Base-by-base conservation (phyloP, 331 rosid species). In the Quercus tomentella region DNA sequence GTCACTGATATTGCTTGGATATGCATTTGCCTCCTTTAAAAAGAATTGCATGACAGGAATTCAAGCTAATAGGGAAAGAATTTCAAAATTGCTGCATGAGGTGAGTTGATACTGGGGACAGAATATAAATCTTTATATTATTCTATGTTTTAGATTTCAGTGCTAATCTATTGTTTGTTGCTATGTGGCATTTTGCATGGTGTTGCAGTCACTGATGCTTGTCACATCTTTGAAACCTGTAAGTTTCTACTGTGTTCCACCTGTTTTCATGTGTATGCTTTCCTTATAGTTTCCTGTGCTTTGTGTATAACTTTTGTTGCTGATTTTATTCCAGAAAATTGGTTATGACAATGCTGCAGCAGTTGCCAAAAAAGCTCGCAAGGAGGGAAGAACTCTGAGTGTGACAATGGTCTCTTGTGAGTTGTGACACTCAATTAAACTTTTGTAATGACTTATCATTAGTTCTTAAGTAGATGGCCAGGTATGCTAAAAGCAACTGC, bases 311-410 rank as follows among this genome's bases (percentile, higher is more conserved):
- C 35, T 76, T 72, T 18, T 74, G 26, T 79, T 28, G 26, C 49
- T 68, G 77, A 72, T 30, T 75, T 22, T 66, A 26, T 74, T 86
- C 72, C 93, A 96, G 99, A 93, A 96, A 96, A 93, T 96, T 61
- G 99, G 99, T 70, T 96, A 96, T 84, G 99, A 96, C 82, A 96
- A 93, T 69, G 98, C 97, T 54, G 97, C 97, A 7, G 93, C 97
- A 20, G 97, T 96, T 81, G 98, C 99, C 73, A 93, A 93, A 91
- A 92, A 78, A 75, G 99, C 99, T 77, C 97, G 93, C 89, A 96
- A 93, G 88, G 98, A 93, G 76, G 98, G 99, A 43, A 43, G 82
- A 61, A 92, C 97, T 79, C 90, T 96, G 74, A 96, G 92, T 93
- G 98, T 93, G 8, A 72, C 72, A 35, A 56, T 49, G 28, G 72